phyloP scores from a whole-genome alignment of 306 rosid species.

The Cucumis cinereus region DNA sequence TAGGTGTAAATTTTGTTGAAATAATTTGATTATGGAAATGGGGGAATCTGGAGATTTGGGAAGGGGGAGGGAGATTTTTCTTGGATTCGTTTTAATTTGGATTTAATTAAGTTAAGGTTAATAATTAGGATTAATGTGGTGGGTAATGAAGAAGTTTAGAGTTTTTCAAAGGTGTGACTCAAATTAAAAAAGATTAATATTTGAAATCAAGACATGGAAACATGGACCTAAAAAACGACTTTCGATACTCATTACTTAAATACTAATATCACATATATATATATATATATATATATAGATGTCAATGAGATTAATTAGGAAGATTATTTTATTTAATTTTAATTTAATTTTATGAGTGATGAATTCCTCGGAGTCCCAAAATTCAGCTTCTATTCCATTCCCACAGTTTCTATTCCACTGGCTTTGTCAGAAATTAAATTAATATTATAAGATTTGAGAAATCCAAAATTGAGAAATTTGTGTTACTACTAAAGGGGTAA shows the following conservation, averaged over 20 bases:
- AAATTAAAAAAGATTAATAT: neutral
- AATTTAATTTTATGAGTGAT: neutral
- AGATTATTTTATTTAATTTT: conserved; percentile 13
- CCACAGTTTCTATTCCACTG: conserved; percentile 99
- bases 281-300: neutral
- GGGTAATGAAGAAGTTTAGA: neutral
- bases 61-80: neutral
- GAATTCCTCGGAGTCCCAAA: conserved; percentile 60
- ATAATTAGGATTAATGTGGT: neutral
- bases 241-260: conserved; percentile 25
- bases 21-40: neutral
- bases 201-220: conserved; percentile 35
- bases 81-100: neutral
- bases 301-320: neutral
- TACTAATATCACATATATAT: no score
- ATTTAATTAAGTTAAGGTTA: neutral
- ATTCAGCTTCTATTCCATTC: conserved; percentile 99
- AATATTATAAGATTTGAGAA: neutral
- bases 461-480: neutral
- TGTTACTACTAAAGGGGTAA: neutral
- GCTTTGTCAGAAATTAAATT: conserved; percentile 37
- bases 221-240: conserved; percentile 39
- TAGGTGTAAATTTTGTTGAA: no score
- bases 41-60: neutral
- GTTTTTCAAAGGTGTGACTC: neutral